A percentile compares a stretch with the other conserved stretches of the same genome.
Evolutionary conservation across 371 early-diverging fungal genomes (phyloP).

Genomic region (Hamiltosporidium tvaerminnensis): DNA sequence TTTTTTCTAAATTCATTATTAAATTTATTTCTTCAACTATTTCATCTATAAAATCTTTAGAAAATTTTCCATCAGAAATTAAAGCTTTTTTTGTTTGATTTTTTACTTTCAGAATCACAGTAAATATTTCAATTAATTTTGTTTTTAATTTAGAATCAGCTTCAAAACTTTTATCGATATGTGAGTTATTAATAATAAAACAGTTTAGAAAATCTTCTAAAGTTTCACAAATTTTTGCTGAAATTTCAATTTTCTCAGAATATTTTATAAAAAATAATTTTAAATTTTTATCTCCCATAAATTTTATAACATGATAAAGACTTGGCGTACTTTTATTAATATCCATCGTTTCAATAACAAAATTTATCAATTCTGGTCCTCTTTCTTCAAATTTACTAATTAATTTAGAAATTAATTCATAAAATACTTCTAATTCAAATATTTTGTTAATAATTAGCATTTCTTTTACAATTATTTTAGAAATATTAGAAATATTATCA

Average conservation of each 20-base stretch:
- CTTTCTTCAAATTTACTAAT: neutral
- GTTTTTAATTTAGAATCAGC: neutral
- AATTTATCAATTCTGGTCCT: constrained; percentile 3
- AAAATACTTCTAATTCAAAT: constrained; percentile 10
- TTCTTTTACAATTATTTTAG: constrained; percentile 4
- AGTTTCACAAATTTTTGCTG: neutral
- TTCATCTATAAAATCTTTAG: neutral
- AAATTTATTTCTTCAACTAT: neutral
- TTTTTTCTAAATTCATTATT: neutral
- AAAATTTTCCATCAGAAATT: neutral
- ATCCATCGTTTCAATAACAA: neutral
- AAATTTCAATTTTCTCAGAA: neutral
- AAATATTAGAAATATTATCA: constrained; percentile 8
- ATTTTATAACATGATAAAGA: neutral
- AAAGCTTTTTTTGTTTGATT: neutral
- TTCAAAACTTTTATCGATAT: neutral
- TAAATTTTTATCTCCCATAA: neutral
- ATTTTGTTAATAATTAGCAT: constrained; percentile 8
- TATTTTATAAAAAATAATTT: neutral
- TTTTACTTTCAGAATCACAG: neutral
- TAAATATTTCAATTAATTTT: neutral
- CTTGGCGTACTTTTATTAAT: neutral
- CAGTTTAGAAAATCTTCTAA: neutral
- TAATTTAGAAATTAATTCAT: constrained; percentile 6
- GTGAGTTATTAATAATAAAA: neutral